Percentiles rank a stretch among this genome's conserved stretches.
phyloP scores from a whole-genome alignment of 2,329 filamentous ascomycete genomes.

The Exophiala xenobiotica region DNA sequence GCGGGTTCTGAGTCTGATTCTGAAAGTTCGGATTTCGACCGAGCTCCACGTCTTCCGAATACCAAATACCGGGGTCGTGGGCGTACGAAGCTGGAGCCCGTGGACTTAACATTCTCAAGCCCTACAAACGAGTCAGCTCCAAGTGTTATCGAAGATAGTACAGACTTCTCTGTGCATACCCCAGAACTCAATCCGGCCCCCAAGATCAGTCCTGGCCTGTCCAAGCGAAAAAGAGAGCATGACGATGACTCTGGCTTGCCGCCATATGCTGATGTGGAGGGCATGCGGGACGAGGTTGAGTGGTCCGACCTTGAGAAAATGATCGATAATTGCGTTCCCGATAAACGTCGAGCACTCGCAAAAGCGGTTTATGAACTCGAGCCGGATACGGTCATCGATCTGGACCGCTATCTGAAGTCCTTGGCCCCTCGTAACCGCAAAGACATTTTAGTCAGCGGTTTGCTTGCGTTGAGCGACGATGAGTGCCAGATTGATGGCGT shows the following conservation, averaged over 20 bases:
- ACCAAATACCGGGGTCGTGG: constrained; percentile 14
- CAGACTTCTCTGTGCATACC: constrained; percentile 36
- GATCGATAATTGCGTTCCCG: constrained; percentile 22
- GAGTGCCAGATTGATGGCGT: constrained; percentile 4
- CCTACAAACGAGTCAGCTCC: constrained; percentile 3
- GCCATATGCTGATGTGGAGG: constrained; percentile 30
- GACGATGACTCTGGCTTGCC: constrained; percentile 14
- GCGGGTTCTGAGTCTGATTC: constrained; percentile 6
- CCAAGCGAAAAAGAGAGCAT: neutral
- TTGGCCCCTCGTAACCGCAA: neutral
- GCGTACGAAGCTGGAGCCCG: constrained; percentile 10
- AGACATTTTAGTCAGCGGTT: constrained; percentile 8
- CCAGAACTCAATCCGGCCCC: constrained; percentile 37
- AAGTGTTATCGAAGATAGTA: constrained; percentile 10
- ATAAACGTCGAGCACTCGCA: constrained; percentile 39
- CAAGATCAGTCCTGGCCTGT: constrained; percentile 2
- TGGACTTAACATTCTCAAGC: constrained; percentile 36
- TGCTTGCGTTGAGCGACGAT: constrained; percentile 4
- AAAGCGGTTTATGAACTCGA: constrained; percentile 27
- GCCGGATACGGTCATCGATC: neutral
- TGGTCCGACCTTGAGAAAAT: constrained; percentile 40
- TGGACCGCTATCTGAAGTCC: constrained; percentile 7
- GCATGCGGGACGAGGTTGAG: constrained; percentile 34
- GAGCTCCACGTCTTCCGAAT: constrained; percentile 12
- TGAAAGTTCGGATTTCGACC: constrained; percentile 20